Percentiles rank a stretch among this genome's conserved stretches.
phyloP scores from a whole-genome alignment of 1,284 basidiomycete species.

The Microbotryum saponariae region DNA sequence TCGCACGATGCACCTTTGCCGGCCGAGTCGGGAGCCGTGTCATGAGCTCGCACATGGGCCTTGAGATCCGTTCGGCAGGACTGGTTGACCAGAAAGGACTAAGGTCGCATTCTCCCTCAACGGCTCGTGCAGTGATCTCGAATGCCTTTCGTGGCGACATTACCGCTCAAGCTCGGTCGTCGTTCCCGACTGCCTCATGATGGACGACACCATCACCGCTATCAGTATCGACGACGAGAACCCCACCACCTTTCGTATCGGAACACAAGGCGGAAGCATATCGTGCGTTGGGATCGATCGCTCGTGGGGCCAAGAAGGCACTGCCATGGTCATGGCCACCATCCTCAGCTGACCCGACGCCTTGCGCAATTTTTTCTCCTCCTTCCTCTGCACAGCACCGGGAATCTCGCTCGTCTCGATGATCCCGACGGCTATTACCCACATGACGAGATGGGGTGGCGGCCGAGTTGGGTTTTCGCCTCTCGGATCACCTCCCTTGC shows the following conservation, averaged over 20 bases:
- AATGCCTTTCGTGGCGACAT: neutral
- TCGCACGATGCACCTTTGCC: too few relatives aligned
- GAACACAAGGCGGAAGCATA: slow-evolving; percentile 14
- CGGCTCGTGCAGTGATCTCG: slow-evolving; percentile 10
- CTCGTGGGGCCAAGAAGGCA: neutral
- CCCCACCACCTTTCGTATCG: slow-evolving; percentile 11
- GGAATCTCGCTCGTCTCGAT: neutral
- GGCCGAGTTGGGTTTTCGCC: slow-evolving; percentile 21
- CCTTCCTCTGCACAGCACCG: slow-evolving; percentile 5
- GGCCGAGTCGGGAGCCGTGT: neutral
- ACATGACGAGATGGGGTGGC: slow-evolving; percentile 27
- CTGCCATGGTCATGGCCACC: neutral
- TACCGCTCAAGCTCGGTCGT: neutral
- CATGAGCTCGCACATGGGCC: neutral
- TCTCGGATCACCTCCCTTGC: slow-evolving; percentile 18
- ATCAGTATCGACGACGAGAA: slow-evolving; percentile 18
- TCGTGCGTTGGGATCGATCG: slow-evolving; percentile 12
- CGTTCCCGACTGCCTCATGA: slow-evolving; percentile 22
- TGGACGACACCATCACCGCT: slow-evolving; percentile 23
- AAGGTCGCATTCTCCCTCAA: neutral
- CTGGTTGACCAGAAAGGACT: neutral
- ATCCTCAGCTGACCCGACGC: neutral
- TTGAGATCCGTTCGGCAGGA: neutral
- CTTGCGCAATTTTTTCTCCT: neutral
- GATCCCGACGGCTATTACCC: slow-evolving; percentile 18